Base-by-base conservation (phyloP, 1,284 basidiomycete genomes). In the Boletus smithii region DNA sequence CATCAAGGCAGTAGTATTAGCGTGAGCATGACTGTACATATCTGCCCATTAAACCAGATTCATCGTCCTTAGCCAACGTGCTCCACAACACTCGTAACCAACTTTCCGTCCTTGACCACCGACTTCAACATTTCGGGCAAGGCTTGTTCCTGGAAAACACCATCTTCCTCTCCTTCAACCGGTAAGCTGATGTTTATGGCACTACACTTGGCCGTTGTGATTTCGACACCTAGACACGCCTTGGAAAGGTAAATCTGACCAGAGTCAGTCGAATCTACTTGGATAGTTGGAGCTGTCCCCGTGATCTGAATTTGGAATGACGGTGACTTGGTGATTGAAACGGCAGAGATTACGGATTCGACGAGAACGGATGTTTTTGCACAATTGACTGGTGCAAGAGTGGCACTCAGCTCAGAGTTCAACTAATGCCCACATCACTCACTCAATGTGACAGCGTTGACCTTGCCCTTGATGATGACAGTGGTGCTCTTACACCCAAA, bases 101-200 rank as follows among this genome's bases (percentile, higher is more conserved):
- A 71, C 68, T 89, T 95, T n/a, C 94, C 93, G 55, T 82, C 73
- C 63, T 81, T 74, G 17, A 99, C 74, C 39, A 81, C 79, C 35
- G 90, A 91, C 75, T 85, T 91, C 69, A 99, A 77, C 88, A 98
- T 98, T 72, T 99, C 97, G 1, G 97, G 97, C 31, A 99, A 74
- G 3, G 95, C 80, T 57, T 85, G 83, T 70, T 99, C 97, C 53
- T 83, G 80, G 60, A 94, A 97, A 43, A 95, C 80, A 10, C 95
- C 97, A 11, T 95, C 90, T 63, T 95, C 93, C 59, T 91, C 91
- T 31, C 82, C 88, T 54, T 85, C 85, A 2, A 88, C 84, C 0
- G 95, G 95, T 37, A 99, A 67, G 58, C 83, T 91, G 51, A 99
- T 79, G 69, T 99, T 99, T 70, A 99, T 88, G 26, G 86, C 80